A percentile compares a stretch with the other conserved stretches of the same genome.
Conservation (phyloP, 2,329 filamentous ascomycete species). For the Trichoderma sp. region DNA sequence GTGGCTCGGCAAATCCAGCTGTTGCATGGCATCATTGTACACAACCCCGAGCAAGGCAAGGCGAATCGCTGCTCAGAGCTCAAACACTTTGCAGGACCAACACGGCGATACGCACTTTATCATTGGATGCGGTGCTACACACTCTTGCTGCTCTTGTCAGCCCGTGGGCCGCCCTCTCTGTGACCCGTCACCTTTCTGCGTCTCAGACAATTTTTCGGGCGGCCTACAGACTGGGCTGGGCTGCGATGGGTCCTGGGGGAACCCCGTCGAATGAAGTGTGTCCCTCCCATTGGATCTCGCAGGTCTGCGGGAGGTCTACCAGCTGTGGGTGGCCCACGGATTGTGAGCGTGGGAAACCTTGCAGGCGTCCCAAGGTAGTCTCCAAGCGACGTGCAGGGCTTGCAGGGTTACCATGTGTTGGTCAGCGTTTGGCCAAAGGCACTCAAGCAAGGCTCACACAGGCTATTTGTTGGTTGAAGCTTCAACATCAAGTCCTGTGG, state of each 20-base stretch:
- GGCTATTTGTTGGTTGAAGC: background rate
- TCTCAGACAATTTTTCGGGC: conserved; percentile 6
- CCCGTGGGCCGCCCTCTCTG: background rate
- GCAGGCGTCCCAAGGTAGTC: background rate
- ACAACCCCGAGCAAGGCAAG: background rate
- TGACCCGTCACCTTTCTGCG: background rate
- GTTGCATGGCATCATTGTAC: conserved; percentile 2
- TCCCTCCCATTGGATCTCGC: background rate
- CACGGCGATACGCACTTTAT: background rate
- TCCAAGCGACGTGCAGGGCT: conserved; percentile 12
- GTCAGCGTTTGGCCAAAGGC: conserved; percentile 8
- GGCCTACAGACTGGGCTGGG: conserved; percentile 7
- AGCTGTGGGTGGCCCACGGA: conserved; percentile 8
- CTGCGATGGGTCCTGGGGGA: background rate
- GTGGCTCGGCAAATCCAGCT: background rate
- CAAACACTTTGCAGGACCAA: background rate
- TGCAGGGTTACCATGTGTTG: conserved; percentile 24
- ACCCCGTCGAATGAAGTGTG: background rate
- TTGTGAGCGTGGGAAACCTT: background rate
- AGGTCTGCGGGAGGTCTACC: conserved; percentile 4
- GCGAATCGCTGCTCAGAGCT: background rate
- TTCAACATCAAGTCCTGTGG: background rate
- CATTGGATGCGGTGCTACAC: background rate
- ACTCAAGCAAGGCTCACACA: background rate
- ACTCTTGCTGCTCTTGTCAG: background rate